phyloP scores from a whole-genome alignment of 192 early-diverging fungal genomes.

The Mortierella claussenii region DNA sequence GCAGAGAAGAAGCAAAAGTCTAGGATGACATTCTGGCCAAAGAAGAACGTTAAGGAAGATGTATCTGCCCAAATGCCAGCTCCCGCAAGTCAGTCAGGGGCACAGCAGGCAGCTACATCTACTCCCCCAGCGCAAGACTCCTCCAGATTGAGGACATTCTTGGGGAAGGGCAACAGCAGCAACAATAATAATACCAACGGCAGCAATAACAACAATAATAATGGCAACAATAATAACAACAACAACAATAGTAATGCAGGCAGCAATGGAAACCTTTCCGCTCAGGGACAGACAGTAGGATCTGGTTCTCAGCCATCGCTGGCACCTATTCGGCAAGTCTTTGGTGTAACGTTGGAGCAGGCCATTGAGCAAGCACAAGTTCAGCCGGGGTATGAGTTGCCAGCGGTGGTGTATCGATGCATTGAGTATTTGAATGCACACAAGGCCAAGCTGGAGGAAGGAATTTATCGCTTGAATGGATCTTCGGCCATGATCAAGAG shows the following conservation, averaged over 20 bases:
- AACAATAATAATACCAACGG: conserved; percentile 9
- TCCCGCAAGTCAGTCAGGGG: not conserved
- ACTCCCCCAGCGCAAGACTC: conserved; percentile 11
- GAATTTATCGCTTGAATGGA: conserved; percentile 94
- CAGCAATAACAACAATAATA: no score
- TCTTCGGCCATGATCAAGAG: conserved; percentile 73
- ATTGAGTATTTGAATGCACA: conserved; percentile 96
- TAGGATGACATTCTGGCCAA: conserved; percentile 50
- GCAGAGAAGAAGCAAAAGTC: conserved; percentile 48
- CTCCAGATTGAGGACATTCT: conserved; percentile 17
- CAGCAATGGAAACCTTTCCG: not conserved
- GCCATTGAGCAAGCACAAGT: conserved; percentile 78
- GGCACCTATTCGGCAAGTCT: conserved; percentile 62
- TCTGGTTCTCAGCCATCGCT: conserved; percentile 1
- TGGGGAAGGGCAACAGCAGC: conserved; percentile 24
- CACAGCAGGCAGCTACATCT: conserved; percentile 2
- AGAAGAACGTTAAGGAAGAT: conserved; percentile 36
- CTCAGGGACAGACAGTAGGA: not conserved
- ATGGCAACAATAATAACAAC: conserved; percentile 3
- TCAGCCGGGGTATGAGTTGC: conserved; percentile 83
- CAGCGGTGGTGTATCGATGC: conserved; percentile 94
- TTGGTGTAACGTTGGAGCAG: conserved; percentile 88
- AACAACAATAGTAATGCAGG: not conserved
- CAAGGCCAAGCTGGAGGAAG: conserved; percentile 91
- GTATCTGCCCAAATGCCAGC: not conserved